Evolutionary conservation across 2,329 filamentous ascomycete genomes (phyloP), one percentile per base, ranked within the genome.

Genomic region (Cercospora nicotianae): DNA sequence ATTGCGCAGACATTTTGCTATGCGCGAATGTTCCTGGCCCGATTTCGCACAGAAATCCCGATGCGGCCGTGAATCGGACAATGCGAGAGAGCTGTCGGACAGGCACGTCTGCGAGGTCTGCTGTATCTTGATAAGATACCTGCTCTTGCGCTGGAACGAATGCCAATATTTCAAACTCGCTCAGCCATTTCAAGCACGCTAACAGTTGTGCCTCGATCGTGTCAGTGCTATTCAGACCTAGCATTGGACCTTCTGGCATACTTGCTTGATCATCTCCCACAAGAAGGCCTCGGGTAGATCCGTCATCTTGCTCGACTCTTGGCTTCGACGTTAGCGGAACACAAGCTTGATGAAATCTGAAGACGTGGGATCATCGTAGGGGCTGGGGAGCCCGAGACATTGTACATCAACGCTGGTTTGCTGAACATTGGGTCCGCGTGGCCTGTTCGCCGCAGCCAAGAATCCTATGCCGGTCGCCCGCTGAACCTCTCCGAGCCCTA

Each of bases 101-200:
- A 5, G 82, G 78, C 0, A 83, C 80, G 18, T 75, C 76, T 1
- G 77, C 69, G 3, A 84, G 70, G 16, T 82, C 79, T 5, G 83
- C 81, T 1, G 84, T 69, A 60, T 84, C 83, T 39, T 78, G 75
- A 58, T 77, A 70, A 1, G 76, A 69, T 8, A 82, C 77, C 48
- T 72, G 79, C 23, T 75, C 78, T 5, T 58, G 64, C 1, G 81
- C 72, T 0, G 82, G 83, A n/a, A 85, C 80, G 69, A 76, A 83
- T 3, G 81, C 80, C 0, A 83, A 77, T 3, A 84, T 74, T 61
- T 83, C 81, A 67, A 81, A 81, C 12, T 84, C 79, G 5, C 77
- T 79, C 13, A 84, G 75, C 82, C 81, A 84, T 67, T 77, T 77
- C 6, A 83, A 67, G 59, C 81, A 82, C 3, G 79, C 77, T 12